Evolutionary conservation across 345 rosid species (phyloP), one percentile per base, ranked within the genome.

Genomic region (Rhizophora apiculata): DNA sequence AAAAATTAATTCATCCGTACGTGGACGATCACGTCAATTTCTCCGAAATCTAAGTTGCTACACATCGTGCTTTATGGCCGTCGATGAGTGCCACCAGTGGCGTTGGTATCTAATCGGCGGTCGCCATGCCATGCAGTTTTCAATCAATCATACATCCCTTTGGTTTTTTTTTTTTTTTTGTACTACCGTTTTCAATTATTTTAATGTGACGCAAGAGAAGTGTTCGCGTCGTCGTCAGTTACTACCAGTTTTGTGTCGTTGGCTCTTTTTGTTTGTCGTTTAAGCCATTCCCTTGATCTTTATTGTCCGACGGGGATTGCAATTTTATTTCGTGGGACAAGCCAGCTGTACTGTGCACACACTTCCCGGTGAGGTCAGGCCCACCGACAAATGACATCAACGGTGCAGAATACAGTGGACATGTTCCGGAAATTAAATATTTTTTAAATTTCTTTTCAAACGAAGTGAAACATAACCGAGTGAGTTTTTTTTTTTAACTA

Each of bases 251-350:
- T 52, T 20, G 39, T 51, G 57, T 51, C 39, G 58, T 52, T 9
- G 36, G 43, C 27, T 18, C 9, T 15, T 65, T 51, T 65, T 65
- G 59, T 9, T 65, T 65, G 57, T 51, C 27, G 43, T 65, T 65
- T 31, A 0, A n/a, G 24, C 5, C 18, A 1, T 24, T 51, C 18
- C 0, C 32, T 49, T 63, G 2, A 27, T 13, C 27, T 21, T 55
- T 22, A 1, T 55, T 8, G 26, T 22, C 59, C 3, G 27, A 53
- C 2, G 29, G 21, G 3, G 24, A 55, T 1, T 2, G 59, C 3
- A 3, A n/a, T 22, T 11, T 26, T 20, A 29, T 8, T 22, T 55
- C 59, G 22, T 5, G 49, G 15, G 49, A 13, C 19, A 43, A 2
- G 49, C 49, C 49, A 13, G 18, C 15, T 43, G 18, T 13, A 2